A percentile compares a stretch with the other conserved stretches of the same genome.
Evolutionary conservation across 1,284 basidiomycete genomes (phyloP).

Genomic region (Xerocomus subilludens): DNA sequence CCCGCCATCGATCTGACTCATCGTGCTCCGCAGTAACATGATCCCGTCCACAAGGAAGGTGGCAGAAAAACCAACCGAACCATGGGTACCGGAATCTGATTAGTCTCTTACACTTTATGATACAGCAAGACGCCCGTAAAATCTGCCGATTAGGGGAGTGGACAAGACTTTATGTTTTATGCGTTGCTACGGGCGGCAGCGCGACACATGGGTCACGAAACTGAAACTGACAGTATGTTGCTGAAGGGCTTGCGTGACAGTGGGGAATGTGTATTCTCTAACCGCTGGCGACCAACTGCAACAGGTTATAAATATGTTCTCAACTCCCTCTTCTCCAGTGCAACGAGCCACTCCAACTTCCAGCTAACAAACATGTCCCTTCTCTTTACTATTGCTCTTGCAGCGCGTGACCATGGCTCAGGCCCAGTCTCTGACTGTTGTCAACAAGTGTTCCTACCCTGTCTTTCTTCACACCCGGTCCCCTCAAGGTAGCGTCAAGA

Average conservation of each 20-base stretch:
- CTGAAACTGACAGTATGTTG: too few relatives aligned
- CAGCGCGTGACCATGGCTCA: constrained; percentile 33
- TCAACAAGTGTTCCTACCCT: constrained; percentile 46
- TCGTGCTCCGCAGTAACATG: too few relatives aligned
- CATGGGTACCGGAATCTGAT: too few relatives aligned
- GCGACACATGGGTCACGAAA: too few relatives aligned
- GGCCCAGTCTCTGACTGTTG: constrained; percentile 51
- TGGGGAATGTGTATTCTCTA: too few relatives aligned
- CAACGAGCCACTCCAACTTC: background rate
- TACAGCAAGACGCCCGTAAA: background rate
- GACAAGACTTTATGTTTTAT: background rate
- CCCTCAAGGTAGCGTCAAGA: constrained; percentile 47
- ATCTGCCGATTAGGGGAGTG: background rate
- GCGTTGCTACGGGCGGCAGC: too few relatives aligned
- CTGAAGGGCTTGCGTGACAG: too few relatives aligned
- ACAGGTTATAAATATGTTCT: constrained; percentile 34
- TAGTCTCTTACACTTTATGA: too few relatives aligned
- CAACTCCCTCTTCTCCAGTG: constrained; percentile 1
- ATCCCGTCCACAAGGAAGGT: too few relatives aligned
- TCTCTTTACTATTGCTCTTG: constrained; percentile 40
- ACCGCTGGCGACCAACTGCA: background rate
- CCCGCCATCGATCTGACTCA: too few relatives aligned
- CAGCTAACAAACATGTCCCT: constrained; percentile 37
- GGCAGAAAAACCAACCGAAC: too few relatives aligned
- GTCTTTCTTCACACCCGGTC: constrained; percentile 51